Conservation (phyloP, 176 grass and related monocot species). For the Zea luxurians region DNA sequence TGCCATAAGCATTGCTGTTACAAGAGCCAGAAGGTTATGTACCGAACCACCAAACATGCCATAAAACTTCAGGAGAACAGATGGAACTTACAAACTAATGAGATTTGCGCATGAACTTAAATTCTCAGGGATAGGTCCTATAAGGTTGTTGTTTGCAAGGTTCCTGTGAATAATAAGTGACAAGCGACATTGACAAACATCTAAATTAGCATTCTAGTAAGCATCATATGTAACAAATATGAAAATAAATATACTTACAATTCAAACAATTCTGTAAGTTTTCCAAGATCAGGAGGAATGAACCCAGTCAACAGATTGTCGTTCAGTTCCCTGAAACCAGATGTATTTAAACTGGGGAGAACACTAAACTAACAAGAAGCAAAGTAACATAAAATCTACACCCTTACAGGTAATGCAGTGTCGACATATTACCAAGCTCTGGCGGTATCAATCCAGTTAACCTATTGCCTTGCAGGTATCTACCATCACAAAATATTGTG, state of each 20-base stretch:
- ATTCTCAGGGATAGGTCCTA: constrained; percentile 86
- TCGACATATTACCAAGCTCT: constrained; percentile 91
- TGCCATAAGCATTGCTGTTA: constrained; percentile 77
- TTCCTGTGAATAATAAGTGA: constrained; percentile 54
- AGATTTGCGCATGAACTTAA: constrained; percentile 87
- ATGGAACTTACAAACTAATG: constrained; percentile 84
- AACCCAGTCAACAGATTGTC: constrained; percentile 71
- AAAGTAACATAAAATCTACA: constrained; percentile 2
- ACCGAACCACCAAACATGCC: neutral
- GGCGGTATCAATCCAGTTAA: constrained; percentile 78
- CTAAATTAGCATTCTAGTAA: constrained; percentile 23
- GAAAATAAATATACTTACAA: constrained; percentile 56
- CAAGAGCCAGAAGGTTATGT: constrained; percentile 27
- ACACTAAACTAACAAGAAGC: constrained; percentile 8
- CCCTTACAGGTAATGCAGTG: constrained; percentile 90
- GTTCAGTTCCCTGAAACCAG: constrained; percentile 73
- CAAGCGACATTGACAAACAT: neutral
- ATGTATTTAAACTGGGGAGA: constrained; percentile 27
- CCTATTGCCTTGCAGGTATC: constrained; percentile 87
- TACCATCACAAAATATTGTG: constrained; percentile 25
- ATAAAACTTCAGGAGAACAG: constrained; percentile 18
- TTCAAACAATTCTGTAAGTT: constrained; percentile 82
- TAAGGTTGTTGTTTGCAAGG: constrained; percentile 83
- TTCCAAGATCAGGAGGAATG: constrained; percentile 95
- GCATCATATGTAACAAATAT: neutral